Conservation (phyloP, 352 stramenopile genomes). For the Pythium volutum region DNA sequence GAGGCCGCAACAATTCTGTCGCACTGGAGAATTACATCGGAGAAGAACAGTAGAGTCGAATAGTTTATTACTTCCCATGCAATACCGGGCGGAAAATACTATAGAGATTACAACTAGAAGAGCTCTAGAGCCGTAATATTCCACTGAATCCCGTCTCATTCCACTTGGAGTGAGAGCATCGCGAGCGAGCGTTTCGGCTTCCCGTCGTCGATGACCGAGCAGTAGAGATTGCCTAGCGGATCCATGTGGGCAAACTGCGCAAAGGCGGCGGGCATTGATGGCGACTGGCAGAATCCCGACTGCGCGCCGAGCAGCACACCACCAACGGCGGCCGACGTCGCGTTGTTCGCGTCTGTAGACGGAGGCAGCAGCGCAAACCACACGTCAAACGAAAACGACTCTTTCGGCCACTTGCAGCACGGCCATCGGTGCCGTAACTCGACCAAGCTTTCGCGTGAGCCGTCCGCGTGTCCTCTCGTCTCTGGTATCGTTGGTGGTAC, state of each 20-base stretch:
- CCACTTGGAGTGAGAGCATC: background rate
- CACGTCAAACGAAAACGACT: slow-evolving; percentile 5
- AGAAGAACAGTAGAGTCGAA: slow-evolving; percentile 7
- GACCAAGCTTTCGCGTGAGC: background rate
- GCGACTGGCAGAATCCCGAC: no score
- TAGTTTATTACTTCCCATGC: background rate
- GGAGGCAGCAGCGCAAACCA: background rate
- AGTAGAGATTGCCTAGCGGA: slow-evolving; percentile 32
- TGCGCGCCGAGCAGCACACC: slow-evolving; percentile 40
- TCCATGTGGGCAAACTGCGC: slow-evolving; percentile 37
- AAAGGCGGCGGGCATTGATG: slow-evolving; percentile 11
- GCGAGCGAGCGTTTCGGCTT: background rate
- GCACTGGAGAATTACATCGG: slow-evolving; percentile 16
- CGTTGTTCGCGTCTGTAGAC: background rate
- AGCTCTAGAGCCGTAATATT: background rate
- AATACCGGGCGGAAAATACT: background rate
- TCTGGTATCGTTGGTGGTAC: no score
- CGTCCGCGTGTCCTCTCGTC: background rate
- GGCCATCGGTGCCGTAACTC: background rate
- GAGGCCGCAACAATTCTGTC: slow-evolving; percentile 18
- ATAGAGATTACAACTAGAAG: slow-evolving; percentile 11
- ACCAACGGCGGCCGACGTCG: background rate
- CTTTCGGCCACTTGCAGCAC: background rate
- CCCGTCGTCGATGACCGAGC: slow-evolving; percentile 32
- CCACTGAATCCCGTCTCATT: background rate